Conservation (phyloP, 2,329 filamentous ascomycete species). For the Acrocalymma vagum region DNA sequence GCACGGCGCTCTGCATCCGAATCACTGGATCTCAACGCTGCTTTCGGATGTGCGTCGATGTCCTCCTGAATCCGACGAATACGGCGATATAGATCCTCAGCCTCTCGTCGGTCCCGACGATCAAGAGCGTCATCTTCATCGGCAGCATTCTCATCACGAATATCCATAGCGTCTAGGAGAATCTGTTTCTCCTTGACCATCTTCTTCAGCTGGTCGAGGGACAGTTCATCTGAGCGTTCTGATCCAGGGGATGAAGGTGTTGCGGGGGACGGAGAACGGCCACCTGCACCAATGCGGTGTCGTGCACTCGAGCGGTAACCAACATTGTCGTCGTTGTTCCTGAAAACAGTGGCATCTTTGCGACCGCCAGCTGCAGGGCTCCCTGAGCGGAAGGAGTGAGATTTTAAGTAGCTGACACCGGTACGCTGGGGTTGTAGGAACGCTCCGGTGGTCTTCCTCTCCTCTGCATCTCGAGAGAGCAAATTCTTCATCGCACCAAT, state of each 20-base stretch:
- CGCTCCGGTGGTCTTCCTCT: slow-evolving; percentile 87
- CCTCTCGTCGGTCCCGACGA: slow-evolving; percentile 87
- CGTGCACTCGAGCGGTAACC: slow-evolving; percentile 93
- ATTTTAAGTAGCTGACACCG: slow-evolving; percentile 98
- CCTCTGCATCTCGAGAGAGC: slow-evolving; percentile 87
- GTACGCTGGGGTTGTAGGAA: slow-evolving; percentile 93
- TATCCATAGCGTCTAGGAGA: slow-evolving; percentile 93
- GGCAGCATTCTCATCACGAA: slow-evolving; percentile 86
- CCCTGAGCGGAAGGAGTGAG: slow-evolving; percentile 83
- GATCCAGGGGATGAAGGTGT: slow-evolving; percentile 64
- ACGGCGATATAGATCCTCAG: slow-evolving; percentile 91
- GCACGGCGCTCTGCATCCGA: slow-evolving; percentile 87
- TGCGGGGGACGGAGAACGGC: slow-evolving; percentile 80
- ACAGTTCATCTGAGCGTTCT: slow-evolving; percentile 78
- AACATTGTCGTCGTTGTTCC: slow-evolving; percentile 92
- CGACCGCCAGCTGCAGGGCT: slow-evolving; percentile 68
- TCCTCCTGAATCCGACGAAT: slow-evolving; percentile 93
- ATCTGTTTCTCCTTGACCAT: slow-evolving; percentile 94
- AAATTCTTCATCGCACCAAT: slow-evolving; percentile 93
- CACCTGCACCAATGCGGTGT: slow-evolving; percentile 75
- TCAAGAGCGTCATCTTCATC: slow-evolving; percentile 95
- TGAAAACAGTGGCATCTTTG: slow-evolving; percentile 96
- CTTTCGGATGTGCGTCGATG: slow-evolving; percentile 89
- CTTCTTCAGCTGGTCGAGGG: slow-evolving; percentile 88
- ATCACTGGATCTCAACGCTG: slow-evolving; percentile 68